Conservation (phyloP, 306 rosid species). For the Medicago ruthenica region DNA sequence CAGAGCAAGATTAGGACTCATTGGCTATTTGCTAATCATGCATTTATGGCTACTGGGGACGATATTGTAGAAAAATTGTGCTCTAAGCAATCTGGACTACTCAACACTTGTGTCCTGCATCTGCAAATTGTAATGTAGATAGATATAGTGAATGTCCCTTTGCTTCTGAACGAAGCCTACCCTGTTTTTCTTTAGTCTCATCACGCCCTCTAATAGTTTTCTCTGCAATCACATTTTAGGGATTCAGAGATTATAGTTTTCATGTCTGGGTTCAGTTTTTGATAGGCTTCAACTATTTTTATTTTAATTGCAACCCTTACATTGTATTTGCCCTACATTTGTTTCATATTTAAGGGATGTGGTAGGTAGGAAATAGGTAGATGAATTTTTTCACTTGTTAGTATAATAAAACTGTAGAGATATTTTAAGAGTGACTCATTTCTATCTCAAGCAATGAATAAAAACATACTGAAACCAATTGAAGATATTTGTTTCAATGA, state of each 20-base stretch:
- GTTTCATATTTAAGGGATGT: conserved; percentile 34
- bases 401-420: conserved; percentile 41
- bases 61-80: conserved; percentile 60
- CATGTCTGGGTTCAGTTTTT: conserved; percentile 43
- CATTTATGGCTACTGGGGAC: conserved; percentile 91
- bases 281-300: conserved; percentile 5
- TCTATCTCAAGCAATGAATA: conserved; percentile 35
- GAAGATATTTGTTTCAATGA: no score
- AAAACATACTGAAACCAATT: not conserved
- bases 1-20: conserved; percentile 82
- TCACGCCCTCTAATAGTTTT: conserved; percentile 42
- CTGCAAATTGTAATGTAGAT: conserved; percentile 68
- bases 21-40: conserved; percentile 75
- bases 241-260: conserved; percentile 67
- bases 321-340: conserved; percentile 36
- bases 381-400: conserved; percentile 34
- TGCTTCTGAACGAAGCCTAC: conserved; percentile 41
- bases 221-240: conserved; percentile 85
- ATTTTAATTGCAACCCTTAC: conserved; percentile 21
- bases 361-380: conserved; percentile 43
- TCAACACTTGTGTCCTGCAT: conserved; percentile 39
- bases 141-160: conserved; percentile 35
- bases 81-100: conserved; percentile 32
- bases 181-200: conserved; percentile 36
- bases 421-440: conserved; percentile 24